These are phyloP conservation scores for Bullera alba DNA, from an alignment of 768 basidiomycete genomes.

Conservation along the genomic window DNA sequence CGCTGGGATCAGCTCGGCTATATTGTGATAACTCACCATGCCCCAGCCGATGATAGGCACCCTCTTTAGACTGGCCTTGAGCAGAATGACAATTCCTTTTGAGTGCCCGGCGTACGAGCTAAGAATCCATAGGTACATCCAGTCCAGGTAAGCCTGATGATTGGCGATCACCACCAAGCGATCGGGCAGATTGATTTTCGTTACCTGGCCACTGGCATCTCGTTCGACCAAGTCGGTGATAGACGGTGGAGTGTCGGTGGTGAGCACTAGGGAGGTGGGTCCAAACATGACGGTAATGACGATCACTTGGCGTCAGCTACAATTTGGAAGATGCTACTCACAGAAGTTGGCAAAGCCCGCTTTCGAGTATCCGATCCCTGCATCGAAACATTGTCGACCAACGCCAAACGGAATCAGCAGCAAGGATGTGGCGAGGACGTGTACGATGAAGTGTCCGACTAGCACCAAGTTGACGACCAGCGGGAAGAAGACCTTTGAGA, in stretches of 20 bases:
- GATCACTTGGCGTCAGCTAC: conserved; percentile 32
- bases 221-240: conserved; percentile 54
- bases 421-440: conserved; percentile 65
- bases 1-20: conserved; percentile 55
- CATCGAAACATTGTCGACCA: conserved; percentile 56
- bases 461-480: conserved; percentile 56
- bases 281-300: conserved; percentile 35
- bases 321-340: conserved; percentile 22
- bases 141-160: conserved; percentile 57
- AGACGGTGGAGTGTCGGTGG: conserved; percentile 33
- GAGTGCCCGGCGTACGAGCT: conserved; percentile 32
- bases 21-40: conserved; percentile 33
- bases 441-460: conserved; percentile 63
- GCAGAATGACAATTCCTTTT: conserved; percentile 77
- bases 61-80: conserved; percentile 84
- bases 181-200: conserved; percentile 63
- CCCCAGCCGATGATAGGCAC: conserved; percentile 86
- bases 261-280: conserved; percentile 34
- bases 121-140: conserved; percentile 62
- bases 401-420: conserved; percentile 55
- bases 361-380: conserved; percentile 72
- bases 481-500: conserved; percentile 32
- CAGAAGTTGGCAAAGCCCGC: conserved; percentile 70
- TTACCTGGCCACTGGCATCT: conserved; percentile 55
- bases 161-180: conserved; percentile 82